Base-by-base conservation (phyloP, 495 filamentous ascomycete species). In the Cenococcum geophilum region DNA sequence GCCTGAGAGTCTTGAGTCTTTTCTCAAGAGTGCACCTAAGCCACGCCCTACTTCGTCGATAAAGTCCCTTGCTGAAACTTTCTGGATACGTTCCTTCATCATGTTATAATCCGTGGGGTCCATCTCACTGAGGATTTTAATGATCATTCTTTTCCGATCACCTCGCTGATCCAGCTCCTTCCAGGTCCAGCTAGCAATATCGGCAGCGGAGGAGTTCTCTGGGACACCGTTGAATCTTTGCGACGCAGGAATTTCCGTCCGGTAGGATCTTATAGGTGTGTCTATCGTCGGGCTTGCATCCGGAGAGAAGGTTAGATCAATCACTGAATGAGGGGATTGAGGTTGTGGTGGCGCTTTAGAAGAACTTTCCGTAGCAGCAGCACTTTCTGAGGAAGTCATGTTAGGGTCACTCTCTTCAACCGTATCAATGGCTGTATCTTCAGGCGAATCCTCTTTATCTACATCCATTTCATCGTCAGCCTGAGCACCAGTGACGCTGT, bases 111-210 rank as follows among this genome's bases (percentile, higher is more conserved):
- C 61, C 0, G 52, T 49, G 14, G 20, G 21, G 21, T 22, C 42
- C 47, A 66, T 55, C 8, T 68, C 53, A 5, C 43, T 52, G 0
- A 75, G 27, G 4, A 71, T 1, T 50, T 75, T 75, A 60, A 73
- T 66, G 6, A 75, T 53, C 5, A 70, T 58, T 27, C 69, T 54
- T 21, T 68, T 70, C 10, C 70, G 48, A 35, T 75, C 68, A 1
- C 20, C 5, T 5, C 59, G 57, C 5, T 47, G 57, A 3, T 48
- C 16, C 3, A 75, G 58, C 18, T 66, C 56, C 0, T 51, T 42
- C 62, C 57, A 65, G 9, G 37, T 34, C 73, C 73, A 75, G 4
- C n/a, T 21, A 0, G 47, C 21, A 20, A 65, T 58, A 18, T 21
- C 23, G 37, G 16, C 32, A 11, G 57, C 18, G 12, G 42, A 57